These are phyloP conservation scores for Fistulinella prunicolor DNA, from an alignment of 768 basidiomycete species.

Conservation along the genomic window DNA sequence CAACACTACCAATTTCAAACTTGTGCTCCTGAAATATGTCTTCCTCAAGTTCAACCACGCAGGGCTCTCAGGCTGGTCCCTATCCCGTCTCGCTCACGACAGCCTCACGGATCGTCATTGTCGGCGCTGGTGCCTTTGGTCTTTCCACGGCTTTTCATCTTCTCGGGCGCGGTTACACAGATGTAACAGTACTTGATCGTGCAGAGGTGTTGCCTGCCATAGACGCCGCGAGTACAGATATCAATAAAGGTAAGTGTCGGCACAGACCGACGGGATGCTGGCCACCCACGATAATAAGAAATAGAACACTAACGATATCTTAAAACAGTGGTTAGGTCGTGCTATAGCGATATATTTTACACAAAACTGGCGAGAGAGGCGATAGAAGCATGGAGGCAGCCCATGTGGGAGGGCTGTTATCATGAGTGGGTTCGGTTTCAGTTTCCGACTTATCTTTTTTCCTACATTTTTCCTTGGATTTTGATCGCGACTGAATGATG, in stretches of 20 bases:
- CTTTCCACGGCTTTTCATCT: constrained; percentile 83
- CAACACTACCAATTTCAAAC: too few relatives aligned
- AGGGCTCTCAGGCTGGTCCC: not conserved
- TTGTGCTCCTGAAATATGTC: constrained; percentile 5
- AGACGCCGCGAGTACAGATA: constrained; percentile 71
- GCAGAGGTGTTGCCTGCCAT: constrained; percentile 67
- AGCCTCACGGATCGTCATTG: constrained; percentile 45
- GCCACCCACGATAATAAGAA: not conserved
- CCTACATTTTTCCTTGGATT: not conserved
- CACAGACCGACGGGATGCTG: too few relatives aligned
- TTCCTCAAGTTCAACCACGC: not conserved
- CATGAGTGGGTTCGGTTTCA: constrained; percentile 60
- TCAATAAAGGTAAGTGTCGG: constrained; percentile 36
- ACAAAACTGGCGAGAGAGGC: constrained; percentile 72
- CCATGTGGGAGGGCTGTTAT: constrained; percentile 70
- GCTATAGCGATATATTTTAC: constrained; percentile 70
- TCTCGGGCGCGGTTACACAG: constrained; percentile 59
- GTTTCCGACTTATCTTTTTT: not conserved
- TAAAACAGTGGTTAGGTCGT: constrained; percentile 66
- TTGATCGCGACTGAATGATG: not conserved
- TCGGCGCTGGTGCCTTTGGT: constrained; percentile 86
- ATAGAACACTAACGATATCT: not conserved
- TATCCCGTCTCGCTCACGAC: constrained; percentile 1
- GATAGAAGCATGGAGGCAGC: constrained; percentile 70
- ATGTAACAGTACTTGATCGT: constrained; percentile 77